phyloP scores from a whole-genome alignment of 2,329 filamentous ascomycete genomes.

The Coleophoma eucalyptorum region DNA sequence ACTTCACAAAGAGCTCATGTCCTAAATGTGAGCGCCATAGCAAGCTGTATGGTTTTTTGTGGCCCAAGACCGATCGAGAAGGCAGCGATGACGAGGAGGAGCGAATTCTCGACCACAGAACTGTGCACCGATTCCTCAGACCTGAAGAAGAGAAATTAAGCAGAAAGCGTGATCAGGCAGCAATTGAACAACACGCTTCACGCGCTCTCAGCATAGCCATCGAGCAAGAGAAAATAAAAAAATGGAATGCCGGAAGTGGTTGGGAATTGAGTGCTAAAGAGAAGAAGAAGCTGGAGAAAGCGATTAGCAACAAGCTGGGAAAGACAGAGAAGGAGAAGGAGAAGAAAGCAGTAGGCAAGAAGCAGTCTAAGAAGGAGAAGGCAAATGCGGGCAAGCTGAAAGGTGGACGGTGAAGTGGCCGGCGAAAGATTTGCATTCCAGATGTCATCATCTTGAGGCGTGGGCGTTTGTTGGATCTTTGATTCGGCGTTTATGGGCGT shows the following conservation, averaged over 20 bases:
- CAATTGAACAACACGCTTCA: not conserved
- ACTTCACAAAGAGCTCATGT: slow-evolving; percentile 80
- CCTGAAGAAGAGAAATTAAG: slow-evolving; percentile 55
- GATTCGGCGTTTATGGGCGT: too few species aligned
- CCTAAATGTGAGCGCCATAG: slow-evolving; percentile 93
- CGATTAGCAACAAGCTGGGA: not conserved
- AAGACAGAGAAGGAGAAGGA: not conserved
- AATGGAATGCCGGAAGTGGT: not conserved
- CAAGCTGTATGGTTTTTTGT: slow-evolving; percentile 90
- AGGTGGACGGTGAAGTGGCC: too few species aligned
- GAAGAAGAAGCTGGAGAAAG: not conserved
- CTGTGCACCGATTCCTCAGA: slow-evolving; percentile 78
- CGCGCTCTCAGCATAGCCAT: not conserved
- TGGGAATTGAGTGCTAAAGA: not conserved
- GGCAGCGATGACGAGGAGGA: slow-evolving; percentile 70
- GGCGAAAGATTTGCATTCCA: too few species aligned
- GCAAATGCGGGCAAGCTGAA: too few species aligned
- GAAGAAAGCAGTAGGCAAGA: not conserved
- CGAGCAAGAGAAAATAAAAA: not conserved
- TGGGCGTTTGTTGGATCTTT: too few species aligned
- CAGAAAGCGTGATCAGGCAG: slow-evolving; percentile 14
- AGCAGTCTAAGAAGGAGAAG: not conserved
- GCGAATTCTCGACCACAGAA: slow-evolving; percentile 73
- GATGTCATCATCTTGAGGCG: too few species aligned
- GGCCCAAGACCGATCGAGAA: slow-evolving; percentile 89